These are phyloP conservation scores for Lentinula sp. DNA, from an alignment of 768 basidiomycete genomes.

Conservation along the genomic window DNA sequence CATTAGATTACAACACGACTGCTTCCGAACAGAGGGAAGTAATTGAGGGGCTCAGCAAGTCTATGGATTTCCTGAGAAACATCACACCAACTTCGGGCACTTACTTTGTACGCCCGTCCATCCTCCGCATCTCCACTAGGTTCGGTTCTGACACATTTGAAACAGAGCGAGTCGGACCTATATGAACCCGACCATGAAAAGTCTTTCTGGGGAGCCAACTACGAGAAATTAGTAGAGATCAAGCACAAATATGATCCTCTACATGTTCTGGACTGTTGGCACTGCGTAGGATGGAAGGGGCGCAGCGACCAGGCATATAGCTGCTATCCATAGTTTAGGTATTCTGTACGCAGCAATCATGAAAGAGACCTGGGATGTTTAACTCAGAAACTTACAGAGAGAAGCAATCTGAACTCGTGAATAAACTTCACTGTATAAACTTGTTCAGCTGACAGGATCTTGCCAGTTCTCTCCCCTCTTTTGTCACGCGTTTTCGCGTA, in stretches of 20 bases:
- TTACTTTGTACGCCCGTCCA: neutral
- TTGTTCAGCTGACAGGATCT: no score
- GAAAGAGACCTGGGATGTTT: no score
- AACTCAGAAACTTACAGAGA: no score
- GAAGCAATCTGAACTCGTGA: no score
- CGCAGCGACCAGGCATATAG: neutral
- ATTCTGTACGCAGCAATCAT: no score
- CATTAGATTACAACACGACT: neutral
- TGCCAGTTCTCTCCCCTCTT: no score
- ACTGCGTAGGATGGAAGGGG: neutral
- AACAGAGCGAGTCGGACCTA: neutral
- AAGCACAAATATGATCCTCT: neutral
- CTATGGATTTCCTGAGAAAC: neutral
- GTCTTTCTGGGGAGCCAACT: neutral
- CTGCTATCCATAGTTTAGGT: neutral
- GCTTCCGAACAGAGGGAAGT: neutral
- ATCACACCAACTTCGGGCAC: neutral
- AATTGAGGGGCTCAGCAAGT: neutral
- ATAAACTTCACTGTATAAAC: no score
- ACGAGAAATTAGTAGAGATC: neutral
- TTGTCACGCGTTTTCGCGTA: no score
- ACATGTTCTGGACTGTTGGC: neutral
- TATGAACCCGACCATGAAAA: neutral
- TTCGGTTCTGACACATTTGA: no score
- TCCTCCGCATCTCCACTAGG: no score